phyloP scores from a whole-genome alignment of 352 stramenopile genomes.

The Phytophthora niederhauseri region DNA sequence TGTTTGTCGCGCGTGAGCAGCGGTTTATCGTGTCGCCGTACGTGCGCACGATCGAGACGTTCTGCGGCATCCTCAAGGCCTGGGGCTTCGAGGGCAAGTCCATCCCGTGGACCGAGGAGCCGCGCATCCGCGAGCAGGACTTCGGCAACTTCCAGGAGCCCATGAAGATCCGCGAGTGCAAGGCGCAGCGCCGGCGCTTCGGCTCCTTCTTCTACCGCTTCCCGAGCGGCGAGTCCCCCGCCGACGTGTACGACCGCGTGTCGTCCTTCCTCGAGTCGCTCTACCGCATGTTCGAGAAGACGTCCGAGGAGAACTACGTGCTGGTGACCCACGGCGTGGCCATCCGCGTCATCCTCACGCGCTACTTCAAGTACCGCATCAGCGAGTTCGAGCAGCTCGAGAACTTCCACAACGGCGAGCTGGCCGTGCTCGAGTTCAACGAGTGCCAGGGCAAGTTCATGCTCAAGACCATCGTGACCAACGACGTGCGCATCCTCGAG shows the following conservation, averaged over 20 bases:
- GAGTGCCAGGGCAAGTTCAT: slow-evolving; percentile 62
- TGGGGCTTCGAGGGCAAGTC: slow-evolving; percentile 58
- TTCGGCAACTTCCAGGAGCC: slow-evolving; percentile 92
- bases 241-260: slow-evolving; percentile 90
- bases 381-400: slow-evolving; percentile 84
- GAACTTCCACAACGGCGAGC: slow-evolving; percentile 89
- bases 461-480: slow-evolving; percentile 70
- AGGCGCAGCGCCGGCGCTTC: slow-evolving; percentile 75
- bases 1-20: slow-evolving; percentile 37
- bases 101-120: slow-evolving; percentile 84
- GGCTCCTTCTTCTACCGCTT: slow-evolving; percentile 92
- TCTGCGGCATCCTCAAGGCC: slow-evolving; percentile 77
- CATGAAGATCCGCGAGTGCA: slow-evolving; percentile 82
- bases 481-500: slow-evolving; percentile 54
- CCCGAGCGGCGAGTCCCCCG: slow-evolving; percentile 85
- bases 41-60: slow-evolving; percentile 88
- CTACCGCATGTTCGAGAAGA: slow-evolving; percentile 86
- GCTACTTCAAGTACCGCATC: slow-evolving; percentile 91
- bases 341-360: slow-evolving; percentile 89
- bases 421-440: slow-evolving; percentile 82
- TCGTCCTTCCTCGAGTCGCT: slow-evolving; percentile 90
- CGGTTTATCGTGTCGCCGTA: slow-evolving; percentile 89
- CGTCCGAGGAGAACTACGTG: slow-evolving; percentile 81
- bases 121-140: slow-evolving; percentile 89
- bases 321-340: slow-evolving; percentile 88